phyloP scores from a whole-genome alignment of 2,329 filamentous ascomycete species.

The Monascus ruber region DNA sequence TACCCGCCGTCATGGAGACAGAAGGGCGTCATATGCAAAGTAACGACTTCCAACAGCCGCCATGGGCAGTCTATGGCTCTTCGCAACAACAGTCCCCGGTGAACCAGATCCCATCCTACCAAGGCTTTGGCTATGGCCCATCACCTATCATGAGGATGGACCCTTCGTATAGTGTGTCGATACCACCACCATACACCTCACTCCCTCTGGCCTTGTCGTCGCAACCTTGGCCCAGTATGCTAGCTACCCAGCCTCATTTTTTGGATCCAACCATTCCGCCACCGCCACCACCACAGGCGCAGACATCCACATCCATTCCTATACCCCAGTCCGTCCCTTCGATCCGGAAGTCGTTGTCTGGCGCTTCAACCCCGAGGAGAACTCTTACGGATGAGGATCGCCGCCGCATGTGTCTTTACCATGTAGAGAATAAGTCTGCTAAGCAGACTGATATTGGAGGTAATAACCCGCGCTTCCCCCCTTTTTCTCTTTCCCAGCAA shows the following conservation, averaged over 20 bases:
- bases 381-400: constrained; percentile 88
- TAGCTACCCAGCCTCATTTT: constrained; percentile 59
- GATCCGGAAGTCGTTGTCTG: constrained; percentile 29
- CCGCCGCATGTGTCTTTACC: constrained; percentile 84
- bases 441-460: constrained; percentile 95
- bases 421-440: constrained; percentile 75
- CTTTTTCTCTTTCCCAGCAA: background rate
- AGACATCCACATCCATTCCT: too few species aligned
- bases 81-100: constrained; percentile 53
- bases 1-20: constrained; percentile 31
- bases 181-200: constrained; percentile 44
- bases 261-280: constrained; percentile 50
- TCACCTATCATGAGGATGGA: constrained; percentile 52
- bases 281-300: constrained; percentile 36
- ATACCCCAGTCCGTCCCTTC: constrained; percentile 11
- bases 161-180: constrained; percentile 42
- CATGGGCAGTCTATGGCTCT: constrained; percentile 35
- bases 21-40: constrained; percentile 34
- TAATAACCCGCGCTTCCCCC: constrained; percentile 30
- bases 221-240: constrained; percentile 66
- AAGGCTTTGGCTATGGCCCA: constrained; percentile 51
- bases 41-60: constrained; percentile 32
- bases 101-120: constrained; percentile 55
- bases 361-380: constrained; percentile 57
- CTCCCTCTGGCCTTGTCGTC: constrained; percentile 62